Percentiles rank a stretch among this genome's conserved stretches.
Conservation (phyloP, 352 stramenopile species). For the Phytophthora crassamura region DNA sequence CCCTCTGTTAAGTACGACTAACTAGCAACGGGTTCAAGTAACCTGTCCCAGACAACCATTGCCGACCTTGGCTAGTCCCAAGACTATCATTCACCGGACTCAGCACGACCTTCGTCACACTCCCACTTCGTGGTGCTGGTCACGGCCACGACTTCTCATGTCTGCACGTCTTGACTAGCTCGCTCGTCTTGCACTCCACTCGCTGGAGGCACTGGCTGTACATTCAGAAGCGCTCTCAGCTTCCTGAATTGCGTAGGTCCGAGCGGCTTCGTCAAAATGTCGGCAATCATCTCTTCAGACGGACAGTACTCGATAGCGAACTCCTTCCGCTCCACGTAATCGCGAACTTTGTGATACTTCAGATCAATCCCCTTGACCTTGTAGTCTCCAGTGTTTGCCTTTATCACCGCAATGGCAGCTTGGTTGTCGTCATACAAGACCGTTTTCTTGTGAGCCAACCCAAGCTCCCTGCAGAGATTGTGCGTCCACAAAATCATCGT, state of each 20-base stretch:
- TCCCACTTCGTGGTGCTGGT: constrained; percentile 15
- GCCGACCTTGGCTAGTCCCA: too few relatives aligned
- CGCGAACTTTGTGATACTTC: neutral
- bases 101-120: constrained; percentile 13
- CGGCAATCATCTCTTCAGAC: constrained; percentile 11
- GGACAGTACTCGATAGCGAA: constrained; percentile 9
- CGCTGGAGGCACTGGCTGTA: constrained; percentile 4
- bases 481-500: neutral
- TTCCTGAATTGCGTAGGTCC: constrained; percentile 10
- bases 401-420: too few relatives aligned
- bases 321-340: neutral
- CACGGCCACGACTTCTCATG: neutral
- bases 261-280: constrained; percentile 12
- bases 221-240: constrained; percentile 6
- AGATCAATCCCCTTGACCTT: neutral
- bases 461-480: neutral
- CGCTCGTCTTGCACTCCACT: neutral
- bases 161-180: neutral
- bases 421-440: too few relatives aligned
- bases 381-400: too few relatives aligned
- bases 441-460: too few relatives aligned
- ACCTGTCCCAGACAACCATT: too few relatives aligned
- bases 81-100: neutral
- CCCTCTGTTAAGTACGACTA: neutral
- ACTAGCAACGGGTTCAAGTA: too few relatives aligned